Percentiles rank a stretch among this genome's conserved stretches.
Conservation (phyloP, 2,329 filamentous ascomycete species). For the Nemania sp. region DNA sequence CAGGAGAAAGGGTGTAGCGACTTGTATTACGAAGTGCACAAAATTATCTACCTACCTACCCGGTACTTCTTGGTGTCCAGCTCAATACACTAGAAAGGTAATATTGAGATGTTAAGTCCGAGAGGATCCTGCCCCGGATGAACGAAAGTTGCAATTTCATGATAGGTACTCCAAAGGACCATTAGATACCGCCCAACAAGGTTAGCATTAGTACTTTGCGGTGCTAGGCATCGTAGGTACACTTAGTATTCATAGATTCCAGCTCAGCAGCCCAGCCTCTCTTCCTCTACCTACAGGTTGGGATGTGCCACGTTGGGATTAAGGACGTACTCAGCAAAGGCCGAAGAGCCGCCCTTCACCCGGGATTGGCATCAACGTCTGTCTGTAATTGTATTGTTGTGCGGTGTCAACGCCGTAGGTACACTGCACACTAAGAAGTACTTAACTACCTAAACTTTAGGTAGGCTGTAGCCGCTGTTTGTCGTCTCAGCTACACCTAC, state of each 20-base stretch:
- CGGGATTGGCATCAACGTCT: too few relatives aligned
- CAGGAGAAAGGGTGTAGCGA: not conserved
- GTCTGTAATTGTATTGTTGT: slow-evolving; percentile 1
- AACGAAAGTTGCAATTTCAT: not conserved
- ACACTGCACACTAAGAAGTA: too few relatives aligned
- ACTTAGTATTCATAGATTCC: too few relatives aligned
- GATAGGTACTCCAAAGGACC: not conserved
- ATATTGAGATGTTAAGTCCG: not conserved
- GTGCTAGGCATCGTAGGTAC: too few relatives aligned
- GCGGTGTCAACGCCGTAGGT: slow-evolving; percentile 18
- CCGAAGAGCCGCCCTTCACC: slow-evolving; percentile 1
- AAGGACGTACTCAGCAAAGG: too few relatives aligned
- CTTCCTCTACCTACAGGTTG: not conserved
- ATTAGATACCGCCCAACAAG: not conserved
- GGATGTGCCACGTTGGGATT: too few relatives aligned
- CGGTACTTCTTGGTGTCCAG: not conserved
- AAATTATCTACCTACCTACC: not conserved
- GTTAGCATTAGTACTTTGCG: too few relatives aligned
- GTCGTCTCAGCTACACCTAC: slow-evolving; percentile 26
- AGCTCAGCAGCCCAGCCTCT: not conserved
- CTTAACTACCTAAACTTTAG: not conserved
- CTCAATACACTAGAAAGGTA: not conserved
- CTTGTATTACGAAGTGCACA: too few relatives aligned
- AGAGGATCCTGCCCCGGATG: not conserved
- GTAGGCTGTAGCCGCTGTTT: slow-evolving; percentile 25